phyloP scores from a whole-genome alignment of 1,284 basidiomycete species.

The Schizopora paradoxa region DNA sequence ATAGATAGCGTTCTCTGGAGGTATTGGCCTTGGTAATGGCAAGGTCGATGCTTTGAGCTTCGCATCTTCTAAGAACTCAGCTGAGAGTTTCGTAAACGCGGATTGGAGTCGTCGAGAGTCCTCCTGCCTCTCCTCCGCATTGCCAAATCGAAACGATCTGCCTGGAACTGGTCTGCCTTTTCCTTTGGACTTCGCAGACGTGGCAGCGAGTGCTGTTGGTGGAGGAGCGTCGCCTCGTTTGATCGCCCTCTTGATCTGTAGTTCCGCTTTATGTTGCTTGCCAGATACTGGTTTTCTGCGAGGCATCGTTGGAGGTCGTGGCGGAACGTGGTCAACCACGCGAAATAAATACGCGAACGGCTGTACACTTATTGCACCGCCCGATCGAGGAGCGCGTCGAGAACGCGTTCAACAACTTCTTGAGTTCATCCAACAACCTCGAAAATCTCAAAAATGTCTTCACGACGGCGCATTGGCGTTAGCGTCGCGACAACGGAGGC shows the following conservation, averaged over 20 bases:
- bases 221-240: constrained; percentile 69
- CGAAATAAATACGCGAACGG: too few species aligned
- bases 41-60: constrained; percentile 50
- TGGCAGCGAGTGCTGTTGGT: constrained; percentile 32
- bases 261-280: constrained; percentile 67
- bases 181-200: constrained; percentile 18
- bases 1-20: constrained; percentile 40
- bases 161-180: constrained; percentile 7
- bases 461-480: constrained; percentile 67
- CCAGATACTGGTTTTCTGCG: constrained; percentile 56
- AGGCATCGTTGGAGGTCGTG: too few species aligned
- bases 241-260: constrained; percentile 71
- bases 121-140: constrained; percentile 15
- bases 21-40: constrained; percentile 57
- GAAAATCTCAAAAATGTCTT: constrained; percentile 57
- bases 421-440: too few species aligned
- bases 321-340: too few species aligned
- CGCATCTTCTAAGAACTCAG: constrained; percentile 59
- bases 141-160: constrained; percentile 12
- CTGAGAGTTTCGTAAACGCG: constrained; percentile 61
- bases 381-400: too few species aligned
- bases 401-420: too few species aligned
- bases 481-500: constrained; percentile 71
- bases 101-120: constrained; percentile 55
- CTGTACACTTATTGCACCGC: too few species aligned